Evolutionary conservation across 805 yeast species (phyloP).

Genomic region (Yarrowia bubula): DNA sequence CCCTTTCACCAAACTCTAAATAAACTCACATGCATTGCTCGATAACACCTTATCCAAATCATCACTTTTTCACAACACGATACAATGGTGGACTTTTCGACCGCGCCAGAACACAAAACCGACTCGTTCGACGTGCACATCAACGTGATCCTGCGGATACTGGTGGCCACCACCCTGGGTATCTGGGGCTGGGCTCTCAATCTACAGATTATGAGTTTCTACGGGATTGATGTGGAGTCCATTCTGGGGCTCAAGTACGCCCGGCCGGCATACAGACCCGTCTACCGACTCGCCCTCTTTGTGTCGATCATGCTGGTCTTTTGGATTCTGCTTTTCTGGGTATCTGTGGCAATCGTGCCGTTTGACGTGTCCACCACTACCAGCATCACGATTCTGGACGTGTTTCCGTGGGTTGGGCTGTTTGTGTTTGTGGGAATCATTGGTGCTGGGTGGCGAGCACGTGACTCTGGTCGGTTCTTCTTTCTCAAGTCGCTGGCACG

Average conservation of each 20-base stretch:
- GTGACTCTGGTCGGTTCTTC: conserved; percentile 42
- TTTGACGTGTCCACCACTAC: not conserved
- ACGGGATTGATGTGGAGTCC: conserved; percentile 35
- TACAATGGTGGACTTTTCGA: conserved; percentile 6
- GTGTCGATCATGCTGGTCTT: not conserved
- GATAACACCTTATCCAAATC: conserved; percentile 6
- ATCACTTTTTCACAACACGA: not conserved
- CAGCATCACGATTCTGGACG: conserved; percentile 31
- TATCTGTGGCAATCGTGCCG: not conserved
- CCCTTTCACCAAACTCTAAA: not conserved
- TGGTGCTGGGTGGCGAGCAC: conserved; percentile 44
- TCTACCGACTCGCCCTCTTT: conserved; percentile 8
- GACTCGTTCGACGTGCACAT: conserved; percentile 36
- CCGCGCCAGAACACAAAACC: not conserved
- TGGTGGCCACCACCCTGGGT: conserved; percentile 35
- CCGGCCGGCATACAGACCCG: conserved; percentile 32
- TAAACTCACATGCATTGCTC: conserved; percentile 5
- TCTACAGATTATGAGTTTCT: conserved; percentile 33
- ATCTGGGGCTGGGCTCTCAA: conserved; percentile 41
- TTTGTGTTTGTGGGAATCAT: conserved; percentile 40
- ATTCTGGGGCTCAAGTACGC: conserved; percentile 31
- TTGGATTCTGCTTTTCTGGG: conserved; percentile 14
- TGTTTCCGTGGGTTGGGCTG: conserved; percentile 45
- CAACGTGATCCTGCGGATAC: conserved; percentile 50
- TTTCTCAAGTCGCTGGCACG: conserved; percentile 47